A percentile compares a stretch with the other conserved stretches of the same genome.
phyloP scores from a whole-genome alignment of 257 asterid genomes.

The Penstemon newberryi region DNA sequence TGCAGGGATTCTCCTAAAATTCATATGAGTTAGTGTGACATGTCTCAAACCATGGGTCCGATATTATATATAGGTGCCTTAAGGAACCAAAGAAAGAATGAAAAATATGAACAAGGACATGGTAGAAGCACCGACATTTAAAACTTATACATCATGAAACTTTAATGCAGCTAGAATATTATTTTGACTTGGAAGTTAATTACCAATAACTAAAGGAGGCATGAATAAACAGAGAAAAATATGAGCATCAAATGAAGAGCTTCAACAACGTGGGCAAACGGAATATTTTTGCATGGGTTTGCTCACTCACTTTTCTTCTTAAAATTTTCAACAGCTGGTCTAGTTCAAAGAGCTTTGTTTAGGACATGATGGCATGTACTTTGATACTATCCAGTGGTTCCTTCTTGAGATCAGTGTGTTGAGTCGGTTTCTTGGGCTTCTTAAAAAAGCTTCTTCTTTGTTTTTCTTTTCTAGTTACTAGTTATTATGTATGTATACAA shows the following conservation, averaged over 20 bases:
- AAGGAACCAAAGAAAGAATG: too few species aligned
- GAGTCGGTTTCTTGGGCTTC: conserved; percentile 26
- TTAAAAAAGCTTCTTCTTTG: too few species aligned
- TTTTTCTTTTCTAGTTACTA: neutral
- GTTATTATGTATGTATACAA: too few species aligned
- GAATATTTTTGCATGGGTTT: conserved; percentile 36
- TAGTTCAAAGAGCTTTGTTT: conserved; percentile 25
- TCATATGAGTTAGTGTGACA: too few species aligned
- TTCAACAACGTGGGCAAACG: conserved; percentile 48
- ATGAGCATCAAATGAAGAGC: conserved; percentile 43
- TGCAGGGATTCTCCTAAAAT: too few species aligned
- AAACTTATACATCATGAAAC: neutral
- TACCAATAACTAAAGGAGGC: conserved; percentile 6
- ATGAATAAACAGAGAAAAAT: conserved; percentile 25
- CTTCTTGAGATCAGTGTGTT: conserved; percentile 28
- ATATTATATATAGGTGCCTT: too few species aligned
- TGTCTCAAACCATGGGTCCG: too few species aligned
- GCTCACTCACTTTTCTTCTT: conserved; percentile 31
- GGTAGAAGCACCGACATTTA: neutral
- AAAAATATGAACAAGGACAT: neutral
- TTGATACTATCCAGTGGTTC: conserved; percentile 2
- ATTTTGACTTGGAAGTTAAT: neutral
- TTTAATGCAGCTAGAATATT: neutral
- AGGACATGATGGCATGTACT: conserved; percentile 28
- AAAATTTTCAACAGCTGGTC: conserved; percentile 7